Evolutionary conservation across 2,329 filamentous ascomycete species (phyloP).

Genomic region (Aspergillus caelatus): DNA sequence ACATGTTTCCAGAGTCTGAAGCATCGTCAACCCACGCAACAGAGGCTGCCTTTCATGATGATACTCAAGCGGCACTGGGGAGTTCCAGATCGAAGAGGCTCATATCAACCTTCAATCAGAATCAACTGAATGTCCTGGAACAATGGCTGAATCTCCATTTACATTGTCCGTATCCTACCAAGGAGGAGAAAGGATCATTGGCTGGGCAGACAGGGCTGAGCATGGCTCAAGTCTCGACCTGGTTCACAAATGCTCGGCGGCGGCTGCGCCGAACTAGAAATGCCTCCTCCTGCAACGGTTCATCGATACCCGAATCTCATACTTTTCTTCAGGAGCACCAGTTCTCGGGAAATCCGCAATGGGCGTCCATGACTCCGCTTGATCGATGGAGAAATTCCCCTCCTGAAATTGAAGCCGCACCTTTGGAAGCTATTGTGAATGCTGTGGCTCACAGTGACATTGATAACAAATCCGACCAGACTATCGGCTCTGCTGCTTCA

Average conservation of each 20-base stretch:
- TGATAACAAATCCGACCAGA: neutral
- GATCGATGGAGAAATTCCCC: conserved; percentile 65
- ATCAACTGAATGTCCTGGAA: neutral
- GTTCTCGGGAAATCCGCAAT: neutral
- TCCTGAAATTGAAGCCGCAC: conserved; percentile 64
- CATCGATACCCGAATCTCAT: conserved; percentile 62
- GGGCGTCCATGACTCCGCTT: conserved; percentile 52
- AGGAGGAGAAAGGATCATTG: conserved; percentile 75
- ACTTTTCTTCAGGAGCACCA: neutral
- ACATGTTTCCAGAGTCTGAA: neutral
- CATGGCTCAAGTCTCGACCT: conserved; percentile 78
- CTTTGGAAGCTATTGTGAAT: conserved; percentile 59
- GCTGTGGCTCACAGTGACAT: conserved; percentile 45
- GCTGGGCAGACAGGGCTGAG: conserved; percentile 73
- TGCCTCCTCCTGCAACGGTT: conserved; percentile 42
- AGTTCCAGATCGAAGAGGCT: neutral
- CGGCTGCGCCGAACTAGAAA: conserved; percentile 62
- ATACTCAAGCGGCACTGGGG: neutral
- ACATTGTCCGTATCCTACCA: conserved; percentile 58
- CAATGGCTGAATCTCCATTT: neutral
- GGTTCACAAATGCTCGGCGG: conserved; percentile 79
- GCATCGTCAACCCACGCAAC: neutral
- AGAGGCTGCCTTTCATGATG: neutral
- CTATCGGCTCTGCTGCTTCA: neutral
- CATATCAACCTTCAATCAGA: neutral